A percentile compares a stretch with the other conserved stretches of the same genome.
These are phyloP conservation scores for Coniochaeta prunicola DNA, from an alignment of 2,329 filamentous ascomycete species.

Conservation along the genomic window DNA sequence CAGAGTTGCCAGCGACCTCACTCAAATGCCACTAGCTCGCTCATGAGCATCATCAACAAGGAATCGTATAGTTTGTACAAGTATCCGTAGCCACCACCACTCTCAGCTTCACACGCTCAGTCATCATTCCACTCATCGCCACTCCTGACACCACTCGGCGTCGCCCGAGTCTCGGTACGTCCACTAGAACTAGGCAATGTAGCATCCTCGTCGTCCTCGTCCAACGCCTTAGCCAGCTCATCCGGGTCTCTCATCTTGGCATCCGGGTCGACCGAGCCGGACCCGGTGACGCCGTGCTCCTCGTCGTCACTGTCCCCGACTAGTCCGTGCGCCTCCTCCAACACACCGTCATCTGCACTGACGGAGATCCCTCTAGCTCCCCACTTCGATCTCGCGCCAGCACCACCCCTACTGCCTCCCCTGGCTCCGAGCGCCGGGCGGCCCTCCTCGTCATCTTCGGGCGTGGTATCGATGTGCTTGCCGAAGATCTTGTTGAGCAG, in stretches of 20 bases:
- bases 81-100: not conserved
- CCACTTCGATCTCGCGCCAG: conserved; percentile 47
- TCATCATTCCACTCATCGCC: conserved; percentile 36
- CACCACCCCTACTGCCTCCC: conserved; percentile 14
- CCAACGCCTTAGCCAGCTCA: conserved; percentile 52
- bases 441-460: conserved; percentile 56
- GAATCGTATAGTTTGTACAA: not conserved
- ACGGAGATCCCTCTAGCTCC: conserved; percentile 58
- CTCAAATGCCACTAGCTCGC: not conserved
- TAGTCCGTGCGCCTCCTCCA: conserved; percentile 36
- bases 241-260: conserved; percentile 62
- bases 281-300: conserved; percentile 29
- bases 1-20: not conserved
- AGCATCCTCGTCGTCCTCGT: conserved; percentile 49
- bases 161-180: conserved; percentile 16
- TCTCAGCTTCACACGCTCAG: conserved; percentile 4
- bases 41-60: not conserved
- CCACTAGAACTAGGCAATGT: conserved; percentile 20
- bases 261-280: conserved; percentile 44
- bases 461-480: conserved; percentile 38
- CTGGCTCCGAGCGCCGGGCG: conserved; percentile 33
- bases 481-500: conserved; percentile 73
- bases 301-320: conserved; percentile 28
- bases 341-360: conserved; percentile 55
- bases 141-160: conserved; percentile 32